A percentile compares a stretch with the other conserved stretches of the same genome.
Evolutionary conservation across 192 early-diverging fungal genomes (phyloP).

Genomic region (Chytriomyces confervae): DNA sequence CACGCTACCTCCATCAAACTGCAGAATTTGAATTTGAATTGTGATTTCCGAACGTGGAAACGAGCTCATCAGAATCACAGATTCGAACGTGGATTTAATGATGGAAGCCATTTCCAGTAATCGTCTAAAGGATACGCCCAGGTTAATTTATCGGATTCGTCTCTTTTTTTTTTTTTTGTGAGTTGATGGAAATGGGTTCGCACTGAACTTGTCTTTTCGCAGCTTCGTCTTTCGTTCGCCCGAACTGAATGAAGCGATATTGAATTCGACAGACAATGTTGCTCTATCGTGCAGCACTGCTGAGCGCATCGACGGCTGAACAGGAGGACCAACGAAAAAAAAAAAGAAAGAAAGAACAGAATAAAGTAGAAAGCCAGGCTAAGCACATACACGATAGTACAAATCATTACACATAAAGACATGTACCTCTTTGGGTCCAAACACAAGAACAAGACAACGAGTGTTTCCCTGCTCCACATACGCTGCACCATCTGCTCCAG

Average conservation of each 20-base stretch:
- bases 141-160: background rate
- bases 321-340: background rate
- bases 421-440: conserved; percentile 85
- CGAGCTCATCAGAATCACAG: conserved; percentile 73
- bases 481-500: conserved; percentile 84
- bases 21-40: conserved; percentile 90
- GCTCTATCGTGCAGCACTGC: conserved; percentile 69
- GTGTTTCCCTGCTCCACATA: conserved; percentile 98
- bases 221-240: conserved; percentile 83
- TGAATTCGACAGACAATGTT: conserved; percentile 87
- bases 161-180: background rate
- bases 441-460: conserved; percentile 87
- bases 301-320: conserved; percentile 5
- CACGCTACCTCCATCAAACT: conserved; percentile 84
- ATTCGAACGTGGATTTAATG: conserved; percentile 91
- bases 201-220: conserved; percentile 80
- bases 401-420: background rate
- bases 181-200: background rate
- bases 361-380: too few relatives aligned
- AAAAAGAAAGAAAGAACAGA: conserved; percentile 5
- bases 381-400: background rate
- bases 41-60: conserved; percentile 92
- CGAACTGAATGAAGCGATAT: conserved; percentile 88
- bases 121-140: conserved; percentile 52
- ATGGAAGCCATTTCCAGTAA: conserved; percentile 83